A percentile compares a stretch with the other conserved stretches of the same genome.
These are phyloP conservation scores for Nicotiana rustica DNA, from an alignment of 305 asterid genomes.

Conservation along the genomic window DNA sequence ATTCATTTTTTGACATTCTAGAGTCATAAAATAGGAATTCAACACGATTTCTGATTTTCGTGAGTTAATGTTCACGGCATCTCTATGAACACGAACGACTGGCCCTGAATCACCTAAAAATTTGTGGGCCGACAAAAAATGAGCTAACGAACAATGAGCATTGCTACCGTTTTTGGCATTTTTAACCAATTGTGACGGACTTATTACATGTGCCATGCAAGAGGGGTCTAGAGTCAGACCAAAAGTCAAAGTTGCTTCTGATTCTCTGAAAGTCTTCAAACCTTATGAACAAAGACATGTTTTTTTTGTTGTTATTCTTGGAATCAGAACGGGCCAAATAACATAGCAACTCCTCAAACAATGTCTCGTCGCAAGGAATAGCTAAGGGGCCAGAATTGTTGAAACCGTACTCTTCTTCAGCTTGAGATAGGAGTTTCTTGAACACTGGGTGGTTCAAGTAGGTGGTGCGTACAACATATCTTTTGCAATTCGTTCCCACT, in stretches of 20 bases:
- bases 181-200: background rate
- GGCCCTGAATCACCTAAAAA: no score
- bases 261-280: slow-evolving; percentile 40
- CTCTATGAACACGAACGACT: no score
- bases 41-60: no score
- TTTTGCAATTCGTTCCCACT: background rate
- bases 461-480: background rate
- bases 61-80: no score
- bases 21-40: no score
- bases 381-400: background rate
- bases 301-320: background rate
- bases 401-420: background rate
- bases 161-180: no score
- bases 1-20: no score
- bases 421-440: background rate
- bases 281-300: slow-evolving; percentile 32
- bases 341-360: background rate
- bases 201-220: slow-evolving; percentile 46
- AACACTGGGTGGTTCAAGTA: slow-evolving; percentile 7
- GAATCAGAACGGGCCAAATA: background rate
- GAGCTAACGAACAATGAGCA: no score
- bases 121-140: no score
- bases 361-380: background rate
- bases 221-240: slow-evolving; percentile 40
- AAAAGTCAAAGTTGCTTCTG: slow-evolving; percentile 36